Conservation (phyloP, 441 rosid species). For the Lepidium campestre region DNA sequence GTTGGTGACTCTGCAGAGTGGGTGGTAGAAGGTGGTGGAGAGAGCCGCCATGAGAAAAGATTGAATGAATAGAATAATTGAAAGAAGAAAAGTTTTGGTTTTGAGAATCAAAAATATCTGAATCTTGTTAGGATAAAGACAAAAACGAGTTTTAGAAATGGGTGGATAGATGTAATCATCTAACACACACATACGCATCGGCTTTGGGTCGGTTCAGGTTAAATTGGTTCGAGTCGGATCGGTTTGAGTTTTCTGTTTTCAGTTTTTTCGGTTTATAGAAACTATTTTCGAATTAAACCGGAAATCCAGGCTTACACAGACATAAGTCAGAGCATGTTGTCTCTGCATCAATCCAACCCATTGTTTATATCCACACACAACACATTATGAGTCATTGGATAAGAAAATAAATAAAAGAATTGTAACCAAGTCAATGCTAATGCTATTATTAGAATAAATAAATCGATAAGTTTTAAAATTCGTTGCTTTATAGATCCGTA, state of each 20-base stretch:
- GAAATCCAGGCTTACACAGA: too few relatives aligned
- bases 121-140: constrained; percentile 6
- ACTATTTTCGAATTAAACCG: too few relatives aligned
- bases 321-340: too few relatives aligned
- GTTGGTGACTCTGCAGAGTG: constrained; percentile 20
- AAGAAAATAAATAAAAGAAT: neutral
- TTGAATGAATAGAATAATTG: constrained; percentile 11
- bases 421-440: neutral
- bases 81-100: neutral
- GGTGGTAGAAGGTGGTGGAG: constrained; percentile 22
- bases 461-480: neutral
- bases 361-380: neutral
- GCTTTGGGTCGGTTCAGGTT: too few relatives aligned
- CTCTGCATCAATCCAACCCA: neutral
- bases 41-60: constrained; percentile 46
- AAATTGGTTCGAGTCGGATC: too few relatives aligned
- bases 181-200: neutral
- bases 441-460: neutral
- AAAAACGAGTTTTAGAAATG: constrained; percentile 9
- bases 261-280: too few relatives aligned
- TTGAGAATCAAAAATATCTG: constrained; percentile 14
- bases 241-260: too few relatives aligned
- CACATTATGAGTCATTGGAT: constrained; percentile 5
- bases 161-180: constrained; percentile 18
- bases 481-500: constrained; percentile 11